Percentiles rank a stretch among this genome's conserved stretches.
These are phyloP conservation scores for Candida multigemmis DNA, from an alignment of 805 yeast genomes.

Conservation along the genomic window DNA sequence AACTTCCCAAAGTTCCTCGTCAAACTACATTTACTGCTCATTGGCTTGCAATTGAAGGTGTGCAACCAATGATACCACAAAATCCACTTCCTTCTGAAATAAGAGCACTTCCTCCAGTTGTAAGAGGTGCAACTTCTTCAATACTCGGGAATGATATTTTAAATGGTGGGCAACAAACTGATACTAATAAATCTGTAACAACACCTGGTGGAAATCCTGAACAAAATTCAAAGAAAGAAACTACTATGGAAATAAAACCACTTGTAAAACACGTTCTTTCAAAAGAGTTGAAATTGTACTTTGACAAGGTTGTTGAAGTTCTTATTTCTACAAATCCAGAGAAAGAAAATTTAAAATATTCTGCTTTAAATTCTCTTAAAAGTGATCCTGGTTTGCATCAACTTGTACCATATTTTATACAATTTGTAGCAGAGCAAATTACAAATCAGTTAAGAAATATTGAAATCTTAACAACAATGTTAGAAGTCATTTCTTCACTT, in stretches of 20 bases:
- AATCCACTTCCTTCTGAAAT: conserved; percentile 83
- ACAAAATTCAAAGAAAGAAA: conserved; percentile 38
- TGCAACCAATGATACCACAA: conserved; percentile 95
- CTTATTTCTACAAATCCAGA: conserved; percentile 49
- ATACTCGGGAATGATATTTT: conserved; percentile 30
- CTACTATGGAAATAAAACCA: conserved; percentile 74
- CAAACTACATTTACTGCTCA: conserved; percentile 89
- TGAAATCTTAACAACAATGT: conserved; percentile 67
- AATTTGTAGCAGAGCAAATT: conserved; percentile 91
- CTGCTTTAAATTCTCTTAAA: conserved; percentile 77
- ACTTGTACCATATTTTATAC: conserved; percentile 91
- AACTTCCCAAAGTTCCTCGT: conserved; percentile 91
- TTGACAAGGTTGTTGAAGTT: conserved; percentile 82
- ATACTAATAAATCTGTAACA: conserved; percentile 6
- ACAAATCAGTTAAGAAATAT: conserved; percentile 77
- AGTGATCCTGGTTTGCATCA: conserved; percentile 97
- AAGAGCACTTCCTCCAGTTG: conserved; percentile 63
- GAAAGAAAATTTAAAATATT: conserved; percentile 53
- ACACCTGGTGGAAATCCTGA: too few species aligned
- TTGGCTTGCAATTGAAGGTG: conserved; percentile 98
- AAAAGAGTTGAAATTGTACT: conserved; percentile 86
- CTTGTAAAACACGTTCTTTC: conserved; percentile 91
- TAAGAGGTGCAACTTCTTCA: conserved; percentile 71
- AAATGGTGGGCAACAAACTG: conserved; percentile 11
- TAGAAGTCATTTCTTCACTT: conserved; percentile 81